These are phyloP conservation scores for Coemansia sp. DNA, from an alignment of 192 early-diverging fungal genomes.

Conservation along the genomic window DNA sequence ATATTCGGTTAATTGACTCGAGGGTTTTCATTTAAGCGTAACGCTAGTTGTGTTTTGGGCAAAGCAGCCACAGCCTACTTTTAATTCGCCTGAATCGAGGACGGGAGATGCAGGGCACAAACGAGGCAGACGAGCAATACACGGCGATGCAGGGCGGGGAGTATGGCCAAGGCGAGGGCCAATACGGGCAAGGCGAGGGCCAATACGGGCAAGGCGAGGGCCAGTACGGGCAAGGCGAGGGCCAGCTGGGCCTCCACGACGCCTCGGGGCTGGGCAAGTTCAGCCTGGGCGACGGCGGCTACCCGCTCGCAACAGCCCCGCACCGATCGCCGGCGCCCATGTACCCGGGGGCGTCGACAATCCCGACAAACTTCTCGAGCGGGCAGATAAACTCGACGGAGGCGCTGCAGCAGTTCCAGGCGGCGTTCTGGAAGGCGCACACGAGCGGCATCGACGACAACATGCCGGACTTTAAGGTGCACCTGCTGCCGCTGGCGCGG, in stretches of 20 bases:
- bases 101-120: conserved; percentile 24
- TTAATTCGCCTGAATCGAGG: too few species aligned
- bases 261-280: conserved; percentile 33
- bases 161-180: too few species aligned
- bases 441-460: conserved; percentile 62
- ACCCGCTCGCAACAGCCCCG: conserved; percentile 28
- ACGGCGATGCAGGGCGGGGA: conserved; percentile 14
- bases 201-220: neutral
- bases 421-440: conserved; percentile 69
- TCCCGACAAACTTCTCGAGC: conserved; percentile 51
- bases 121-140: conserved; percentile 19
- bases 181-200: neutral
- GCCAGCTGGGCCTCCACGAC: conserved; percentile 18
- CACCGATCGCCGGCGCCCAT: conserved; percentile 40
- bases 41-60: too few species aligned
- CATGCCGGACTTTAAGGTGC: conserved; percentile 84
- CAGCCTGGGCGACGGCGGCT: conserved; percentile 11
- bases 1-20: neutral
- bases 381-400: conserved; percentile 49
- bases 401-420: conserved; percentile 46
- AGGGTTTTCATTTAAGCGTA: too few species aligned
- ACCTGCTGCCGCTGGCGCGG: conserved; percentile 86
- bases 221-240: conserved; percentile 12
- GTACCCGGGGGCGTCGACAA: conserved; percentile 48
- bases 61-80: too few species aligned